Conservation (phyloP, 139 green algal species). For the Desmodesmus armatus region DNA sequence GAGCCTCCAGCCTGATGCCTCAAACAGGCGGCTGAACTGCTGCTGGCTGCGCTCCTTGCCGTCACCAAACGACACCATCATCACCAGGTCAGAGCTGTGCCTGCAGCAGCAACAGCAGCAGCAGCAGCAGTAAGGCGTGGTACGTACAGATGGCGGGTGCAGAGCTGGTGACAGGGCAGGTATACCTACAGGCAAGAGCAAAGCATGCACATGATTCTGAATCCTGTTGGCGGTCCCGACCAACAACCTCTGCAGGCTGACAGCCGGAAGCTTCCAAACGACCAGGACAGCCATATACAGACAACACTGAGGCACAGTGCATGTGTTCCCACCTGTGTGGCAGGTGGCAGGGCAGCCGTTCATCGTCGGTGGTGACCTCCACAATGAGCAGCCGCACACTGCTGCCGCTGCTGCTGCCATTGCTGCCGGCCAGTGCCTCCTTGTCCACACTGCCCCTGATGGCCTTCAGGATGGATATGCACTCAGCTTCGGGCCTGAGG, state of each 20-base stretch:
- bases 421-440: neutral
- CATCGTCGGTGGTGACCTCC: conserved; percentile 1
- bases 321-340: neutral
- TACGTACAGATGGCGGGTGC: neutral
- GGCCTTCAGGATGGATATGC: conserved; percentile 11
- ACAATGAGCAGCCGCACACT: conserved; percentile 7
- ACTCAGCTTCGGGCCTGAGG: conserved; percentile 33
- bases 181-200: too few relatives aligned
- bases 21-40: conserved; percentile 11
- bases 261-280: too few relatives aligned
- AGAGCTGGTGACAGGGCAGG: neutral
- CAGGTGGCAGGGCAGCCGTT: conserved; percentile 7
- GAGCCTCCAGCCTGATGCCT: conserved; percentile 15
- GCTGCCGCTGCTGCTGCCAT: neutral
- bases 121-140: neutral
- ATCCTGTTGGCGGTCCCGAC: too few relatives aligned
- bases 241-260: too few relatives aligned
- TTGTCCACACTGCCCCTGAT: too few relatives aligned
- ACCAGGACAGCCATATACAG: too few relatives aligned
- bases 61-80: conserved; percentile 36
- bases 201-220: too few relatives aligned
- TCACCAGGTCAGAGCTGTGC: conserved; percentile 6
- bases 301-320: too few relatives aligned
- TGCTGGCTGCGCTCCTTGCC: conserved; percentile 39
- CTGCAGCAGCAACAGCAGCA: neutral